Percentiles rank a stretch among this genome's conserved stretches.
phyloP scores from a whole-genome alignment of 2,329 filamentous ascomycete species.

The Talaromyces verruculosus region DNA sequence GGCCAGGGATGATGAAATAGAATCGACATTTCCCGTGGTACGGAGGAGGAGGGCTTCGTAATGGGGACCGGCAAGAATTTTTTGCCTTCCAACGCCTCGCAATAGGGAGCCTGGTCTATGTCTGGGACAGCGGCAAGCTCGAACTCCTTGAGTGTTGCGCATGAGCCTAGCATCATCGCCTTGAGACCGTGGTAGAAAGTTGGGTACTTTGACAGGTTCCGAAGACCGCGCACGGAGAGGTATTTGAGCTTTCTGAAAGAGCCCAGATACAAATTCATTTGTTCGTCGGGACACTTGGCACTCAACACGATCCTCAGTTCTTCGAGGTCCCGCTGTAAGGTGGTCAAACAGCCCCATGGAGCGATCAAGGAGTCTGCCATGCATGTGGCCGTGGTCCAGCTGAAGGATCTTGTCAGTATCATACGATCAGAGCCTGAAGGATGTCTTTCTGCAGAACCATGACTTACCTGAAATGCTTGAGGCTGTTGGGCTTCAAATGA shows the following conservation, averaged over 20 bases:
- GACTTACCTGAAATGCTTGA: constrained; percentile 10
- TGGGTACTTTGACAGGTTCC: too few relatives aligned
- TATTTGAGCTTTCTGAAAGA: constrained; percentile 15
- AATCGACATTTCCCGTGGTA: background rate
- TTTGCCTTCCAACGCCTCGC: background rate
- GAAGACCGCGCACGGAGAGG: constrained; percentile 2
- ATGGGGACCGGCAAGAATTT: background rate
- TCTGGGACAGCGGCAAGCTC: background rate
- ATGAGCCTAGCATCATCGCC: background rate
- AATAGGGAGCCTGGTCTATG: background rate
- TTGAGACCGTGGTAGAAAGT: background rate
- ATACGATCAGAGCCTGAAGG: background rate
- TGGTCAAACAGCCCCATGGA: background rate
- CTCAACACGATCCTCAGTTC: constrained; percentile 8
- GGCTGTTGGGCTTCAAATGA: background rate
- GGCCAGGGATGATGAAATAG: background rate
- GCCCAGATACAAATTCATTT: background rate
- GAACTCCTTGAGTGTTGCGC: background rate
- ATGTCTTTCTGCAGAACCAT: background rate
- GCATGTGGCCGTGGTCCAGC: constrained; percentile 10
- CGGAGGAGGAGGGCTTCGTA: background rate
- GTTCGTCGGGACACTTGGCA: background rate
- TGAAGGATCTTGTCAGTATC: background rate
- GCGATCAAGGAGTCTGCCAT: constrained; percentile 1
- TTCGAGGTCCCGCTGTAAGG: constrained; percentile 7